Evolutionary conservation across 2,329 filamentous ascomycete species (phyloP).

Genomic region (Cercospora brassicicola): DNA sequence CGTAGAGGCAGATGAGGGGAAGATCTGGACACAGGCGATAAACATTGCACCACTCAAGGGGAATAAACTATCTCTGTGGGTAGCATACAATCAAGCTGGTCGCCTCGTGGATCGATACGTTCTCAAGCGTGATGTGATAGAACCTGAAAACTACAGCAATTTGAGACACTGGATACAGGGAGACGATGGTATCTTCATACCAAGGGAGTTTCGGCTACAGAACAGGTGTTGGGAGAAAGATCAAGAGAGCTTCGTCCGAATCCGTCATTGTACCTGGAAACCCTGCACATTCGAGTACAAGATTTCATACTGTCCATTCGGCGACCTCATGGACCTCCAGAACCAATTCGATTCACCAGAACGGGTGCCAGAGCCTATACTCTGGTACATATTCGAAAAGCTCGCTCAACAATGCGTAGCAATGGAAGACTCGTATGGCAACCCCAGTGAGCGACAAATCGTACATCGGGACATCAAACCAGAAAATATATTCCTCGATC

Average conservation of each 20-base stretch:
- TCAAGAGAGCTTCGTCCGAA: neutral
- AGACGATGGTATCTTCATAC: neutral
- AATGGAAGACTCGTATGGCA: constrained; percentile 10
- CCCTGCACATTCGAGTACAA: neutral
- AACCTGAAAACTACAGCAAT: neutral
- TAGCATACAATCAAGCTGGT: neutral
- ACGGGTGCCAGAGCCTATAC: constrained; percentile 11
- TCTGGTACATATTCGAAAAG: constrained; percentile 20
- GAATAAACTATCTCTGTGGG: constrained; percentile 1
- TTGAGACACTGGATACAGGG: neutral
- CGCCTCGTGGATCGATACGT: constrained; percentile 1
- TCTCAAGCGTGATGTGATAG: neutral
- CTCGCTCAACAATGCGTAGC: constrained; percentile 18
- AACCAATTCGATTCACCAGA: neutral
- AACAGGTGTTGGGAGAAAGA: constrained; percentile 3
- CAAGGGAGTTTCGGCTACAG: neutral
- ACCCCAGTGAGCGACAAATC: neutral
- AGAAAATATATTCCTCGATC: constrained; percentile 13
- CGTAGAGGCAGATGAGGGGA: neutral
- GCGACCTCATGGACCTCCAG: neutral
- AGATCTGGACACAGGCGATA: neutral
- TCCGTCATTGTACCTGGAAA: neutral
- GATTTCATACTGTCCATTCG: constrained; percentile 8
- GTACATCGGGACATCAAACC: constrained; percentile 11
- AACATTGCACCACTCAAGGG: neutral